Conservation (phyloP, 2,329 filamentous ascomycete genomes). For the Talaromyces sp. region DNA sequence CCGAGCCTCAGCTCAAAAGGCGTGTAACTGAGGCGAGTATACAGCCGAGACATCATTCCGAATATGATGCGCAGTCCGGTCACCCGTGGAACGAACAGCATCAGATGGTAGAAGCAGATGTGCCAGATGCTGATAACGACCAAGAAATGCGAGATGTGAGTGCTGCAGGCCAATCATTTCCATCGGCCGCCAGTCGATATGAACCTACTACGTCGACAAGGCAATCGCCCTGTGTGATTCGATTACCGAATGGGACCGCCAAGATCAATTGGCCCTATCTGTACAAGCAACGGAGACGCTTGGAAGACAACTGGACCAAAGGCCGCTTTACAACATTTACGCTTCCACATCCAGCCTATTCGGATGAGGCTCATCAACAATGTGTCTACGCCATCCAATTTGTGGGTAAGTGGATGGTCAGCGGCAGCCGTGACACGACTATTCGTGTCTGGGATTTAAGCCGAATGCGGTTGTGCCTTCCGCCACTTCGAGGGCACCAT, state of each 20-base stretch:
- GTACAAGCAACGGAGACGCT: slow-evolving; percentile 76
- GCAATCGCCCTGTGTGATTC: slow-evolving; percentile 31
- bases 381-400: slow-evolving; percentile 96
- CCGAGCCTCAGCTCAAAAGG: slow-evolving; percentile 53
- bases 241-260: slow-evolving; percentile 32
- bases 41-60: slow-evolving; percentile 33
- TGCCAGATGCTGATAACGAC: slow-evolving; percentile 37
- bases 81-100: slow-evolving; percentile 47
- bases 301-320: slow-evolving; percentile 89
- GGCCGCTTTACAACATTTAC: slow-evolving; percentile 83
- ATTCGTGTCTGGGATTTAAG: slow-evolving; percentile 88
- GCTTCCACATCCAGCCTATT: slow-evolving; percentile 76
- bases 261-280: slow-evolving; percentile 89
- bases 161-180: slow-evolving; percentile 27
- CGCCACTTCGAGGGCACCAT: slow-evolving; percentile 70
- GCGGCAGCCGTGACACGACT: slow-evolving; percentile 83
- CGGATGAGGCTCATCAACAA: slow-evolving; percentile 79
- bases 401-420: slow-evolving; percentile 78
- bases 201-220: slow-evolving; percentile 1
- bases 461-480: slow-evolving; percentile 69
- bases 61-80: slow-evolving; percentile 4
- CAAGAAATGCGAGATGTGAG: slow-evolving; percentile 43
- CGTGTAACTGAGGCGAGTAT: slow-evolving; percentile 46
- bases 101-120: slow-evolving; percentile 46
- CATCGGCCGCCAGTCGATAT: slow-evolving; percentile 16